Conservation (phyloP, 2,329 filamentous ascomycete genomes). For the Alternaria metachromatica region DNA sequence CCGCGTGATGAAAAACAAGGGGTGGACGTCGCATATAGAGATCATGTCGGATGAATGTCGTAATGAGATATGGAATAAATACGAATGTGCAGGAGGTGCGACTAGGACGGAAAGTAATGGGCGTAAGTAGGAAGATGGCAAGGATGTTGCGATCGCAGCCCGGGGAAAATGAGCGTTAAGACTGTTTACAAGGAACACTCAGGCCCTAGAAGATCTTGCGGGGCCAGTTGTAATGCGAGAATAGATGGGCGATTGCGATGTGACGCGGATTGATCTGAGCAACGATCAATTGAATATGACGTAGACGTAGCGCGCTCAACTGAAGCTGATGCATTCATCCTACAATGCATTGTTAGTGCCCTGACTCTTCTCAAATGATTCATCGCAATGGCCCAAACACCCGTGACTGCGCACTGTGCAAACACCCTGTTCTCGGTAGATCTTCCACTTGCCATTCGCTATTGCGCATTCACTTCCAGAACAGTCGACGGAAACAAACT, state of each 20-base stretch:
- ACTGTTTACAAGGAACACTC: neutral
- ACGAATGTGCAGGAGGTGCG: neutral
- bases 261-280: neutral
- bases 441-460: neutral
- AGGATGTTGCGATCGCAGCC: neutral
- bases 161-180: neutral
- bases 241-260: neutral
- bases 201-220: neutral
- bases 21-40: neutral
- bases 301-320: neutral
- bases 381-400: neutral
- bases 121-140: neutral
- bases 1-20: accelerated
- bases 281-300: neutral
- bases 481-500: neutral
- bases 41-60: neutral
- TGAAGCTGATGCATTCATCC: neutral
- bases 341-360: neutral
- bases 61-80: neutral
- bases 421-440: neutral
- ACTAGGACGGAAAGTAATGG: neutral
- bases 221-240: neutral
- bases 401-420: neutral
- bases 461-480: neutral
- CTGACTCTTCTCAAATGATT: neutral